A percentile compares a stretch with the other conserved stretches of the same genome.
Conservation (phyloP, 345 rosid genomes). For the Euphorbia tirucalli region DNA sequence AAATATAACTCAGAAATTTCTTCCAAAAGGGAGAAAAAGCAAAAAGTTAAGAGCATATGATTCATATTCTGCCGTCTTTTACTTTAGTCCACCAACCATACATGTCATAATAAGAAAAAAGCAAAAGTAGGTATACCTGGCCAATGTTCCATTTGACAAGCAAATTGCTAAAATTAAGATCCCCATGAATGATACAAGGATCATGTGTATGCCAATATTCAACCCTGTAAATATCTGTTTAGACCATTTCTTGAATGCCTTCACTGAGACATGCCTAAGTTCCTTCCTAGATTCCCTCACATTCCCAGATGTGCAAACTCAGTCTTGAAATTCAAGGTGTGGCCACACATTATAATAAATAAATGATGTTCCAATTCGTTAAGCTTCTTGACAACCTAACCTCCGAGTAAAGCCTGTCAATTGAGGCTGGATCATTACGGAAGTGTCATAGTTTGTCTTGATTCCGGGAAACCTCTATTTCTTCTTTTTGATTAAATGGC, state of each 20-base stretch:
- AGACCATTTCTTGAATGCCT: slow-evolving; percentile 87
- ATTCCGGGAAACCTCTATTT: slow-evolving; percentile 92
- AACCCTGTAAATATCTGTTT: slow-evolving; percentile 76
- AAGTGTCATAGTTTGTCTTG: slow-evolving; percentile 67
- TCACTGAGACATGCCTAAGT: slow-evolving; percentile 71
- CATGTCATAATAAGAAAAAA: not conserved
- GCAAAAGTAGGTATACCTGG: slow-evolving; percentile 39
- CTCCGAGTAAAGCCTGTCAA: slow-evolving; percentile 71
- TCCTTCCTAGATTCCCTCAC: slow-evolving; percentile 76
- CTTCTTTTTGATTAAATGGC: slow-evolving; percentile 89
- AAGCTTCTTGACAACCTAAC: slow-evolving; percentile 53
- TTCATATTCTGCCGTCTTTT: slow-evolving; percentile 2
- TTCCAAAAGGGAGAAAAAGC: not conserved
- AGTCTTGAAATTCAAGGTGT: slow-evolving; percentile 73
- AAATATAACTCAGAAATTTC: no score
- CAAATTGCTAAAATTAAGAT: slow-evolving; percentile 85
- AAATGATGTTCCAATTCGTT: slow-evolving; percentile 55
- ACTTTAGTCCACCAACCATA: no score
- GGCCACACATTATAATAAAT: slow-evolving; percentile 61
- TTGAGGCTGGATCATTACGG: slow-evolving; percentile 51
- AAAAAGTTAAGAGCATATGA: not conserved
- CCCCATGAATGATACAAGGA: slow-evolving; percentile 85
- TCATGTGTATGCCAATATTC: slow-evolving; percentile 73
- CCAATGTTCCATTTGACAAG: slow-evolving; percentile 82
- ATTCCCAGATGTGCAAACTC: slow-evolving; percentile 90